Evolutionary conservation across 257 asterid genomes (phyloP), one percentile per base, ranked within the genome.

Genomic region (Ligustrum vulgare): DNA sequence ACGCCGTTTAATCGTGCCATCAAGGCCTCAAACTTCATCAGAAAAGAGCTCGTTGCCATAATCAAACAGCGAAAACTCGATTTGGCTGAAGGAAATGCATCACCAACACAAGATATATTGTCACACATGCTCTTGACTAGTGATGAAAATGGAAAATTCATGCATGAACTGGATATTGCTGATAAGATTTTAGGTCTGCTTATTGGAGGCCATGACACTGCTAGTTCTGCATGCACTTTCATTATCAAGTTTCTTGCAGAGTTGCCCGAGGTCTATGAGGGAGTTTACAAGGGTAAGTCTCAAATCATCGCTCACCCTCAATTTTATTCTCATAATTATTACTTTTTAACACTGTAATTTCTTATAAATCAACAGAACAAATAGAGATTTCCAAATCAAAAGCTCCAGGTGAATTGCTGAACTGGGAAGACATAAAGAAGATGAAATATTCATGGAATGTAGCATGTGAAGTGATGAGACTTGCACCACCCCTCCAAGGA

Each of bases 391-490:
- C 87, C 31, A 77, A 81, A 13, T 67, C 87, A 7, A 88, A 88
- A 73, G 65, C 25, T 4, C 72, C 49, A 0, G 91, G 83, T 2
- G 87, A 86, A 65, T 47, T 84, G 68, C 71, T 88, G 68, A 86
- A 76, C 56, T 84, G 89, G 90, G 85, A 80, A 1, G 93, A 88
- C 77, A 16, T 84, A 13, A 81, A 86, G 28, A 88, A 85, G 82
- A 88, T 88, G 91, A 87, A 82, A 56, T 87, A 84, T 76, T 86
- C 90, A 49, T 86, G 90, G 90, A 86, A 79, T n/a, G 88, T 86
- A 2, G 88, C 88, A 0, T 81, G 86, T 63, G 91, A 87, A 77
- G 89, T 82, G 16, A 65, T 87, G 33, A 69, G 91, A 65, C 86
- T 87, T 3, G 87, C 89, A 25, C 84, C 91, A 8, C 89, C 91